Conservation (phyloP, 2,329 filamentous ascomycete species). For the Fusarium brevicatenulatum region DNA sequence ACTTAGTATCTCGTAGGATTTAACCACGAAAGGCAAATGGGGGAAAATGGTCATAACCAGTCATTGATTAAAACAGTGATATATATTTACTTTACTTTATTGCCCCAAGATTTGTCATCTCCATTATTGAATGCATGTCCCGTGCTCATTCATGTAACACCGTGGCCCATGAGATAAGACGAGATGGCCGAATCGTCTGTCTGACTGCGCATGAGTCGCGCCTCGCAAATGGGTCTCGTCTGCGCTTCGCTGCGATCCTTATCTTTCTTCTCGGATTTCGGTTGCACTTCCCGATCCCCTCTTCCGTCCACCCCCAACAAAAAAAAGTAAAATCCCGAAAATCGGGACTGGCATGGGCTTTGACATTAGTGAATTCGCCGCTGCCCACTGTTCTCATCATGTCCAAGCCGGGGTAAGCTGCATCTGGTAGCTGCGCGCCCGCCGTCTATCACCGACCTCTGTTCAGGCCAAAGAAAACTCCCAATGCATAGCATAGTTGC, state of each 20-base stretch:
- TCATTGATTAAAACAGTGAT: conserved; percentile 40
- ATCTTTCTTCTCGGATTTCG: conserved; percentile 19
- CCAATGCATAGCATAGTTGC: conserved; percentile 40
- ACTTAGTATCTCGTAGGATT: background rate
- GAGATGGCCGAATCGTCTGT: conserved; percentile 12
- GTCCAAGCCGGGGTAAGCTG: conserved; percentile 33
- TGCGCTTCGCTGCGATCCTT: conserved; percentile 40
- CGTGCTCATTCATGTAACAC: conserved; percentile 37
- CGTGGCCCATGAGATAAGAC: conserved; percentile 29
- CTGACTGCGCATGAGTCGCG: conserved; percentile 29
- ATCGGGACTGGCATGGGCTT: conserved; percentile 27
- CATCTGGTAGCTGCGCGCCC: conserved; percentile 26
- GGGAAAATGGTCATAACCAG: conserved; percentile 24
- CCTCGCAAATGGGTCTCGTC: conserved; percentile 34
- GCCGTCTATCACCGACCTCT: conserved; percentile 38
- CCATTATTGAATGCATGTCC: conserved; percentile 27
- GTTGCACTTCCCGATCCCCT: conserved; percentile 29
- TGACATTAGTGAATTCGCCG: conserved; percentile 7
- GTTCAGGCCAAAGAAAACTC: conserved; percentile 36
- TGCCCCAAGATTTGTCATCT: conserved; percentile 25
- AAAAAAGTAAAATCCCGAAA: conserved; percentile 34
- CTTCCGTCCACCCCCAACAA: conserved; percentile 31
- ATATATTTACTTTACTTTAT: conserved; percentile 37
- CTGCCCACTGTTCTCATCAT: conserved; percentile 35
- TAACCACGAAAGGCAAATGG: background rate